Evolutionary conservation across 2,329 filamentous ascomycete species (phyloP).

Genomic region (Colletotrichum cordylinicola): DNA sequence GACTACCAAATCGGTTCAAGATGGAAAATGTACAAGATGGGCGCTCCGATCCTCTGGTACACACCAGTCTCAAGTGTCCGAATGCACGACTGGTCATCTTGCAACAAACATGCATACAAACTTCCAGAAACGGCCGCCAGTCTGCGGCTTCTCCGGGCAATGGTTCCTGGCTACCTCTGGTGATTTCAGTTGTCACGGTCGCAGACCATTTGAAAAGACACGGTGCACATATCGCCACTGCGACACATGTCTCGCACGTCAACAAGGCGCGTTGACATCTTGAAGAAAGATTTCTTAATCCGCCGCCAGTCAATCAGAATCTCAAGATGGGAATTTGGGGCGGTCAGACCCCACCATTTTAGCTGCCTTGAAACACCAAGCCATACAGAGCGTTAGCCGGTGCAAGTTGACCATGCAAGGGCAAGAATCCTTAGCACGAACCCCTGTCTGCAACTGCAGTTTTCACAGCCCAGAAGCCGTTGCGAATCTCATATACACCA

Average conservation of each 20-base stretch:
- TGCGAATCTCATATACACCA: neutral
- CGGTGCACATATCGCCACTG: neutral
- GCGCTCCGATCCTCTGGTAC: neutral
- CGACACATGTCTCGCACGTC: neutral
- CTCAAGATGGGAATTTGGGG: neutral
- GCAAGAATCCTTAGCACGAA: neutral
- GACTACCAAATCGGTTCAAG: neutral
- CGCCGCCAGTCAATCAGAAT: neutral
- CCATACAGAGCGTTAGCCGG: constrained; percentile 1
- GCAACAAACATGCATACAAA: neutral
- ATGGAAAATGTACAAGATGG: neutral
- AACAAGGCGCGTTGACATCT: neutral
- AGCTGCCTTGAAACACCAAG: constrained; percentile 8
- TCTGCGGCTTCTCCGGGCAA: neutral
- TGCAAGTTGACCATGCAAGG: constrained; percentile 6
- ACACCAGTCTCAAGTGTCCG: neutral
- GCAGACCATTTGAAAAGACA: neutral
- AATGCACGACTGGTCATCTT: neutral
- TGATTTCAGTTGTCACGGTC: neutral
- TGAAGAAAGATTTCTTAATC: neutral
- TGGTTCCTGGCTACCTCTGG: neutral
- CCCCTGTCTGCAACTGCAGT: neutral
- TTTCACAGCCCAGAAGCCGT: neutral
- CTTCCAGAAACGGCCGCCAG: neutral
- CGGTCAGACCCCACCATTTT: neutral